Evolutionary conservation across 768 basidiomycete genomes (phyloP), one percentile per base, ranked within the genome.

Genomic region (Boletus pseudo-olivaceus): DNA sequence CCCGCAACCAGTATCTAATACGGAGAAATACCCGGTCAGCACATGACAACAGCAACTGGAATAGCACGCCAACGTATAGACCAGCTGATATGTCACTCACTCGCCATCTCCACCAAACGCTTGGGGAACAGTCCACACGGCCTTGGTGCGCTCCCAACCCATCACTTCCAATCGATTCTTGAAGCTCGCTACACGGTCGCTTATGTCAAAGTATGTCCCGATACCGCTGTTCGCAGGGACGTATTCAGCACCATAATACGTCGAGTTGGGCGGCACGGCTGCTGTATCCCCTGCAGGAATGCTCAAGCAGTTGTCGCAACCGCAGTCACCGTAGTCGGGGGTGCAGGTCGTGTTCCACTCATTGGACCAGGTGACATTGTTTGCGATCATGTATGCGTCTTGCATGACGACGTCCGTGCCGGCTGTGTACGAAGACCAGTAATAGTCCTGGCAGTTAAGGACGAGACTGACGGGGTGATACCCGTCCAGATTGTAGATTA

Each of bases 91-190:
- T 5, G 11, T 15, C 1, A 76, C 73, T 68, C 58, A 65, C 60
- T 57, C 45, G 49, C 35, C 15, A 7, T 14, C 62, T 4, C 27
- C 64, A 27, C 87, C 87, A 63, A 92, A 92, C 0, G 79, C 88
- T 68, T 92, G 90, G 0, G 88, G 87, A 1, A 91, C 89, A 2
- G 84, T 82, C 90, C 89, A 91, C 0, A 90, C 77, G 1, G 85
- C 79, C 64, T 87, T 84, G 6, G 77, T 81, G 11, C 81, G 73
- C 58, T 84, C 83, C 83, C 87, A 87, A 2, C 85, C 87, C 57
- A 85, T 79, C 45, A 80, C 74, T 55, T 81, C 78, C 15, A 85
- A 61, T 20, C 87, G 76, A 46, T 82, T 72, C 45, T 70, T 71
- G 70, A 85, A 90, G 54, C 84, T 77, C 47, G 87, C 82, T 74